Percentiles rank a stretch among this genome's conserved stretches.
Conservation (phyloP, 306 rosid species). For the Oemleria cerasiformis region DNA sequence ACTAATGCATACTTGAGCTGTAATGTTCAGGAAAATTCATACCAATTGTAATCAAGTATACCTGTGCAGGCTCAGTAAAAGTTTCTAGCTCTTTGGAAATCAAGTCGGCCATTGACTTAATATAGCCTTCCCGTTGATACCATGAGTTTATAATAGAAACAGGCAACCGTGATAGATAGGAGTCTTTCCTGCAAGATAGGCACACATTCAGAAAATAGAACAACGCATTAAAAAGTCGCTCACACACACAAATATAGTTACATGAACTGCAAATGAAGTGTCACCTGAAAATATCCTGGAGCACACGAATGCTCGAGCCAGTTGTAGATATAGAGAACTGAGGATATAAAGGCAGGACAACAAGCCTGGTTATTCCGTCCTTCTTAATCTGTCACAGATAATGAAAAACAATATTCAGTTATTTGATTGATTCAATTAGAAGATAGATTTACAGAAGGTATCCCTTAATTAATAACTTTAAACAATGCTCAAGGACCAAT, state of each 20-base stretch:
- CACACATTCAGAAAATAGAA: conserved; percentile 23
- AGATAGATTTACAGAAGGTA: conserved; percentile 7
- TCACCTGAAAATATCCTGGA: conserved; percentile 75
- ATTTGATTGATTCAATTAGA: conserved; percentile 7
- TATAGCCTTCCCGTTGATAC: conserved; percentile 89
- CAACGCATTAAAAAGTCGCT: neutral
- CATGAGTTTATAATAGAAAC: conserved; percentile 92
- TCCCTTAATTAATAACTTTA: neutral
- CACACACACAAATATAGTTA: conserved; percentile 16
- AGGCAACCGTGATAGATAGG: conserved; percentile 67
- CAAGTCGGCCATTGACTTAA: conserved; percentile 92
- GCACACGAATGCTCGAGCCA: conserved; percentile 92
- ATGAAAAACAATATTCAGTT: conserved; percentile 13
- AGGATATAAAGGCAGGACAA: conserved; percentile 94
- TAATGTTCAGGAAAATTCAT: conserved; percentile 9
- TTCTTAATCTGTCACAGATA: conserved; percentile 66
- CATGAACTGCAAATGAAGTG: conserved; percentile 15
- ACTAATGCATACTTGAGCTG: conserved; percentile 13
- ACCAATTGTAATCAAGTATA: conserved; percentile 25
- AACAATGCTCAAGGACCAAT: neutral
- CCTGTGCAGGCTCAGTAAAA: conserved; percentile 72
- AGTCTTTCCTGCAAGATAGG: conserved; percentile 71
- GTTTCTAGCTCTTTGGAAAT: conserved; percentile 71
- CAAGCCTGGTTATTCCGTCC: conserved; percentile 88
- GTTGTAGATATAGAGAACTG: conserved; percentile 99